Evolutionary conservation across 495 filamentous ascomycete genomes (phyloP).

Genomic region (Penicillium angulare): DNA sequence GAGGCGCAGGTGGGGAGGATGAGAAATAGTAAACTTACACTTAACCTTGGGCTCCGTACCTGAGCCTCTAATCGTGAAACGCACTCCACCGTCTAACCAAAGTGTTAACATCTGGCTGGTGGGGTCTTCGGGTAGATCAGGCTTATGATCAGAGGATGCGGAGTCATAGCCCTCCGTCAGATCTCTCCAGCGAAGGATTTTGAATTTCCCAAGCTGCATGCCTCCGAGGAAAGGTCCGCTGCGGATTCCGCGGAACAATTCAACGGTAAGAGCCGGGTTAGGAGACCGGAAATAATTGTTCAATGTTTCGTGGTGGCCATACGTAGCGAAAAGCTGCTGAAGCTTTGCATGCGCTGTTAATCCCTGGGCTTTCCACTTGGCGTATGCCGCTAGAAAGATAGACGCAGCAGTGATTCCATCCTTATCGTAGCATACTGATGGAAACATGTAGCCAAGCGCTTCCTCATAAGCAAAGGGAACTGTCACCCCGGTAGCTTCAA

Average conservation of each 20-base stretch:
- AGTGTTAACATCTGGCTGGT: slow-evolving; percentile 71
- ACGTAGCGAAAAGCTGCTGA: slow-evolving; percentile 57
- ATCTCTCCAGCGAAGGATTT: slow-evolving; percentile 64
- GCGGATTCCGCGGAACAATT: slow-evolving; percentile 57
- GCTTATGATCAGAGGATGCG: slow-evolving; percentile 48
- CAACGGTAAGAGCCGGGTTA: slow-evolving; percentile 46
- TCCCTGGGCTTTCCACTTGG: slow-evolving; percentile 51
- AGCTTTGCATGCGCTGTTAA: slow-evolving; percentile 60
- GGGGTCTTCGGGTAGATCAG: slow-evolving; percentile 57
- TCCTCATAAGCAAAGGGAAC: slow-evolving; percentile 68
- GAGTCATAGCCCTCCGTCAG: slow-evolving; percentile 67
- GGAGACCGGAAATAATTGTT: slow-evolving; percentile 70
- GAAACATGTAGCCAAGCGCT: slow-evolving; percentile 74
- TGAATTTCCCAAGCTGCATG: slow-evolving; percentile 45
- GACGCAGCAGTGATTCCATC: slow-evolving; percentile 68
- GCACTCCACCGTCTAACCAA: slow-evolving; percentile 56
- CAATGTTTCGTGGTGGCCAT: slow-evolving; percentile 64
- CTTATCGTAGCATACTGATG: slow-evolving; percentile 64
- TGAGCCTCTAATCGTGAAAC: slow-evolving; percentile 66
- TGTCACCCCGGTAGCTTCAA: slow-evolving; percentile 46
- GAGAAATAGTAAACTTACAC: slow-evolving; percentile 34
- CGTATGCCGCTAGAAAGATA: slow-evolving; percentile 58
- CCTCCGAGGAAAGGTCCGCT: slow-evolving; percentile 43
- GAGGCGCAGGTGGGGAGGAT: not conserved
- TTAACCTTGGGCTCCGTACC: slow-evolving; percentile 73